These are phyloP conservation scores for Nakaseomyces nivariensis DNA, from an alignment of 1,139 yeast genomes.

Conservation along the genomic window DNA sequence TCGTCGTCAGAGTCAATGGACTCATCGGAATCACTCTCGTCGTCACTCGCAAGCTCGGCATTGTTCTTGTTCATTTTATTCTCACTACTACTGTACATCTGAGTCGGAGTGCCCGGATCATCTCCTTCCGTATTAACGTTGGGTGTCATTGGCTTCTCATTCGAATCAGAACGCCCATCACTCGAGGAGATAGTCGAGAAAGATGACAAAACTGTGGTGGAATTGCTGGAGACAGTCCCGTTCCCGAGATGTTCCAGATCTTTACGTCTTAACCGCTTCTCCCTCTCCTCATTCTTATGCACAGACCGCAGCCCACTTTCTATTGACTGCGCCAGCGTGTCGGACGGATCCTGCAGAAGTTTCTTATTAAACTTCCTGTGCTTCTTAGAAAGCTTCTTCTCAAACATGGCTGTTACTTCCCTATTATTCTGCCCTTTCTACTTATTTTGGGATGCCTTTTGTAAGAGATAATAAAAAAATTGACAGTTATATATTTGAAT, in stretches of 20 bases:
- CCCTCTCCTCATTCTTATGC: constrained; percentile 1
- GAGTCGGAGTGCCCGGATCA: not conserved
- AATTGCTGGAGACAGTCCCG: not conserved
- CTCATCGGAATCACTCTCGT: not conserved
- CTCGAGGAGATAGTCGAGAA: not conserved
- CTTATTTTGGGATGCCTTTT: not conserved
- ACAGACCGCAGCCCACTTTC: not conserved
- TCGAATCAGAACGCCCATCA: not conserved
- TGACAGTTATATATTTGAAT: too few species aligned
- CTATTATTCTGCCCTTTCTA: not conserved
- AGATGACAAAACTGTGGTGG: not conserved
- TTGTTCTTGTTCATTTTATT: not conserved
- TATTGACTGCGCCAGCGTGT: not conserved
- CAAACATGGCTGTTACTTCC: not conserved
- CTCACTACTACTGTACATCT: not conserved
- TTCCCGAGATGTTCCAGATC: not conserved
- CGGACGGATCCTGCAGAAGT: not conserved
- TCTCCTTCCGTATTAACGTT: not conserved
- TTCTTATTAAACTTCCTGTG: constrained; percentile 2
- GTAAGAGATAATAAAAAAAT: too few species aligned
- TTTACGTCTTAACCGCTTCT: not conserved
- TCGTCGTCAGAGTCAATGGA: not conserved
- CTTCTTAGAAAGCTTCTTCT: constrained; percentile 2
- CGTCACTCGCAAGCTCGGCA: not conserved
- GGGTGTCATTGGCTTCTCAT: not conserved